Base-by-base conservation (phyloP, 2,329 filamentous ascomycete species). In the Pestalotiopsis sp. region DNA sequence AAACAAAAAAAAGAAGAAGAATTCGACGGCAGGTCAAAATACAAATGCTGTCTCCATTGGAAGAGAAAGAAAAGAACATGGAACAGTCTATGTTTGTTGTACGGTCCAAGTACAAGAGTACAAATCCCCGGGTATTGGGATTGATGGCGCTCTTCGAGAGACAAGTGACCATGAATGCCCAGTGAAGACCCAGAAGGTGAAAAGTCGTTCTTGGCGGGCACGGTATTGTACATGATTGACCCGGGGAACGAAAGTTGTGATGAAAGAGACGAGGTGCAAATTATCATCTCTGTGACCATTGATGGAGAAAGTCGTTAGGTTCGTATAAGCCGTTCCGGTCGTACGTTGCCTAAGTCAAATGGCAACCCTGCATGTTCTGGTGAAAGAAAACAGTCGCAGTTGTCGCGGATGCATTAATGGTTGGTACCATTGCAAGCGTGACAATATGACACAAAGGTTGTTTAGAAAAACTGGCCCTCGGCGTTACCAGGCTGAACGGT, bases 281-380 rank as follows among this genome's bases (percentile, higher is more conserved):
- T 73, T 68, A 69, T 68, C 64, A 67, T 67, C 64, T 69, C 52
- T 23, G 66, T 65, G 40, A 31, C 68, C 65, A 61, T 61, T 40
- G 57, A 73, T 36, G 72, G 71, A 49, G 66, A 70, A 72, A 73
- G 60, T 79, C 76, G 69, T 79, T 69, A 78, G 71, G 70, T 69
- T 78, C 77, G 72, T 78, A 70, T 71, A 72, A 73, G 75, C 75
- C 76, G 74, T 78, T 68, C 73, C 72, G 73, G 68, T 77, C 76
- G 70, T 78, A 74, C 72, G 75, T 71, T 68, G 65, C 72, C 73
- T 71, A 71, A 72, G 72, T 70, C 72, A 71, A 72, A 70, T 49
- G 68, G 67, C 45, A 70, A 73, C 71, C 72, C 69, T 70, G 68
- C 70, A 72, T 72, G 72, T 74, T 9, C 70, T 41, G 69, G 62